Evolutionary conservation across 257 asterid species (phyloP).

Genomic region (Rubia yunnanensis): DNA sequence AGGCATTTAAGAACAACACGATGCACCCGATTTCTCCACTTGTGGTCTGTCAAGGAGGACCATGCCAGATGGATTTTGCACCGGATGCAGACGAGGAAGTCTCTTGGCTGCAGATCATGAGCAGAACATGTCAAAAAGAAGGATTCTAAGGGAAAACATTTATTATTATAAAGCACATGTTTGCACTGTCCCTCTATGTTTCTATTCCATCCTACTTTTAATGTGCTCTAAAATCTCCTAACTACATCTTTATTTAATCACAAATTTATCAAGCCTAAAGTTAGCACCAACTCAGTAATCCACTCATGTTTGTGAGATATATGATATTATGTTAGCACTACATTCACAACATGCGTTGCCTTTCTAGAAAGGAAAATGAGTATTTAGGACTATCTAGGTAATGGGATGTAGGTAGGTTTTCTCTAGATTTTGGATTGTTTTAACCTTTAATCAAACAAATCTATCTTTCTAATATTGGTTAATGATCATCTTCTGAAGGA

Average conservation of each 20-base stretch:
- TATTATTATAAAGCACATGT: no score
- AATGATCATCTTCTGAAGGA: no score
- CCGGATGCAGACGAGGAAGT: constrained; percentile 73
- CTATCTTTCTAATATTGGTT: no score
- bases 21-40: constrained; percentile 30
- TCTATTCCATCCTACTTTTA: background rate
- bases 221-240: background rate
- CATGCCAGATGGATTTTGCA: constrained; percentile 75
- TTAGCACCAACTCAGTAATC: background rate
- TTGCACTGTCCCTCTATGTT: no score
- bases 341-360: no score
- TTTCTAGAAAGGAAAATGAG: no score
- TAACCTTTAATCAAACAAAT: no score
- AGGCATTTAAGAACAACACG: constrained; percentile 52
- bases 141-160: no score
- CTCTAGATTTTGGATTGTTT: no score
- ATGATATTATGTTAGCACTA: background rate
- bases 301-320: background rate
- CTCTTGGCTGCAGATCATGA: constrained; percentile 54
- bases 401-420: no score
- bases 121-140: background rate
- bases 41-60: constrained; percentile 76
- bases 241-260: background rate
- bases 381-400: no score
- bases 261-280: background rate